Evolutionary conservation across 192 early-diverging fungal genomes (phyloP).

Genomic region (Gonapodya sp.): DNA sequence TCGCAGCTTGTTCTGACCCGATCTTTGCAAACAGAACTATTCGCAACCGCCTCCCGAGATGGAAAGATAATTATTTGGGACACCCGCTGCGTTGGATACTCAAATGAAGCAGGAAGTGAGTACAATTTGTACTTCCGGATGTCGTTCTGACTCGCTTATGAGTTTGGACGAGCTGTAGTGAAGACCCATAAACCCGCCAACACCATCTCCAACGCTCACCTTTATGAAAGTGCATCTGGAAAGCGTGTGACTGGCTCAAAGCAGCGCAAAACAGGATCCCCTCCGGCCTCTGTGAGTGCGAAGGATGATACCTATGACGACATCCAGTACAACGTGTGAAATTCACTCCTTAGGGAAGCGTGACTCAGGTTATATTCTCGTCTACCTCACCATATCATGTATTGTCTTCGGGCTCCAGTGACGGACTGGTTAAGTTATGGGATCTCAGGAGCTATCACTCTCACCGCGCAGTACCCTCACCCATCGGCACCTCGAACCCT

Average conservation of each 20-base stretch:
- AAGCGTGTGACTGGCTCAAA: conserved; percentile 38
- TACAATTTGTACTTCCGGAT: background rate
- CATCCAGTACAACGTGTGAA: no score
- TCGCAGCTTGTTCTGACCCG: background rate
- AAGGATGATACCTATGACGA: no score
- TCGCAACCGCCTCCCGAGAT: conserved; percentile 63
- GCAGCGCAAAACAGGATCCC: conserved; percentile 31
- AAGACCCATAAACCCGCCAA: conserved; percentile 28
- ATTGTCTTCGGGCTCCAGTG: background rate
- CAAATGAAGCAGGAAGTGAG: background rate
- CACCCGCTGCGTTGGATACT: conserved; percentile 33
- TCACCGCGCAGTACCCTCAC: conserved; percentile 29
- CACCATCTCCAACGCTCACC: conserved; percentile 37
- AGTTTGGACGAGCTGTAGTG: conserved; percentile 11
- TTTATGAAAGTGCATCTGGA: background rate
- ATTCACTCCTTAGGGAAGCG: conserved; percentile 14
- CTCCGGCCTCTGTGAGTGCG: conserved; percentile 51
- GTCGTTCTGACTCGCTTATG: no score
- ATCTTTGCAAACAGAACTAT: conserved; percentile 32
- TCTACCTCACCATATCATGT: background rate
- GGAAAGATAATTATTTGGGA: conserved; percentile 71
- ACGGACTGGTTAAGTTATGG: conserved; percentile 62
- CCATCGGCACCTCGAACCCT: conserved; percentile 22
- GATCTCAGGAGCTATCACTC: conserved; percentile 52
- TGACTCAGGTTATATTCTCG: conserved; percentile 1